Evolutionary conservation across 2,329 filamentous ascomycete species (phyloP), one percentile per base, ranked within the genome.

Genomic region (Apiospora rasikravindrae): DNA sequence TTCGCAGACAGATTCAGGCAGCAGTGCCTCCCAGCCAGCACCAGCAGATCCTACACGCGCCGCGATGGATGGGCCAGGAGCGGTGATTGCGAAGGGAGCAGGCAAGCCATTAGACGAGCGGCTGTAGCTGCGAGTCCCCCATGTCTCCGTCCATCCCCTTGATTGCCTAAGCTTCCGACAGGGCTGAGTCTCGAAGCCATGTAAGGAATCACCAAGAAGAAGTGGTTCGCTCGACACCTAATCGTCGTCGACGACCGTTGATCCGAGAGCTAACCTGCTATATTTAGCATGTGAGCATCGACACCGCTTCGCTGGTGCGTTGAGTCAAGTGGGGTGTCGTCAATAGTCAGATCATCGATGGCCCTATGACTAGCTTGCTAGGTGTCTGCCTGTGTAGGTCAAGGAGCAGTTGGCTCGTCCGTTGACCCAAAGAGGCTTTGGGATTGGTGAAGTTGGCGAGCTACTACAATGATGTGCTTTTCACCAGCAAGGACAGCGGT

Each of bases 231-330:
- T 64, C 29, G 29, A 40, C 40, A 64, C 57, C 57, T 37, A n/a
- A 22, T 16, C 22, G 19, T 40, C 19, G 22, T 14, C 57, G 29
- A 61, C 53, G 19, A 40, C 57, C 19, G 57, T 40, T n/a, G 57
- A 64, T 64, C 57, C 33, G 11, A 64, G 19, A 64, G 57, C 33
- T 24, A 64, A 40, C 22, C 22, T 11, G 57, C 57, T 40, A 64
- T 64, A 64, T 64, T 64, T 64, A 64, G 57, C 29, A 22, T 64
- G 57, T 40, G n/a, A n/a, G 19, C 33, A 40, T n/a, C 57, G 57
- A 64, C 57, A 64, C 57, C 57, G 57, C 57, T 64, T 64, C 22
- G 33, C 57, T 40, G 57, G 57, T 64, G 53, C 14, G 19, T 40
- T 40, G 57, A 64, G 29, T 64, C 57, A 64, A 64, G 57, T 40